A percentile compares a stretch with the other conserved stretches of the same genome.
Evolutionary conservation across 441 rosid genomes (phyloP).

Genomic region (Euphorbia celastroides): DNA sequence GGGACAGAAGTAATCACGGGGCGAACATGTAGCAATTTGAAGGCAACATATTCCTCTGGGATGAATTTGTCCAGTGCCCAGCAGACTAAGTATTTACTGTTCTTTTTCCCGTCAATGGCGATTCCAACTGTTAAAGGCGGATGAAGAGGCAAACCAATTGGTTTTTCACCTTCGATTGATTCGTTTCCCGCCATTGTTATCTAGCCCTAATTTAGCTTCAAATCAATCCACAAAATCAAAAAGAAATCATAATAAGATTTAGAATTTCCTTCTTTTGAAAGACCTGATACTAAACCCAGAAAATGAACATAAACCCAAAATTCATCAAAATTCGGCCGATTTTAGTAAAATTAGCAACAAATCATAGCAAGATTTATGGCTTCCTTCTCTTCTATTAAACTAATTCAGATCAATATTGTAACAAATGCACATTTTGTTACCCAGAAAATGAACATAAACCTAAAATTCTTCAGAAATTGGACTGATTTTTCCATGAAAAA

Average conservation of each 20-base stretch:
- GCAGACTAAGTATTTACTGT: slow-evolving; percentile 50
- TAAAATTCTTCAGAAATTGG: too few relatives aligned
- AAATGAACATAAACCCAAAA: too few relatives aligned
- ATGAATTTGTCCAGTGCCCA: slow-evolving; percentile 80
- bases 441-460: too few relatives aligned
- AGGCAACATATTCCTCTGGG: slow-evolving; percentile 37
- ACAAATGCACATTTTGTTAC: too few relatives aligned
- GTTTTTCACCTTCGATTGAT: slow-evolving; percentile 24
- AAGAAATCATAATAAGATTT: background rate
- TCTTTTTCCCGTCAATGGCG: slow-evolving; percentile 58
- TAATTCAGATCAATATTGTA: too few relatives aligned
- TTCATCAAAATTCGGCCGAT: too few relatives aligned
- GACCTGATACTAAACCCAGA: too few relatives aligned
- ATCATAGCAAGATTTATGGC: too few relatives aligned
- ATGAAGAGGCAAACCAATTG: slow-evolving; percentile 30
- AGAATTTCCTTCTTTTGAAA: background rate
- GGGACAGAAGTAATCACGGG: slow-evolving; percentile 57
- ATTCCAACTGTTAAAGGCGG: slow-evolving; percentile 37
- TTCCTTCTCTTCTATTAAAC: too few relatives aligned
- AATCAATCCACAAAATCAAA: background rate
- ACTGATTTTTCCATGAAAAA: too few relatives aligned
- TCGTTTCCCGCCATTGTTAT: slow-evolving; percentile 35
- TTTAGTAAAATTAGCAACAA: too few relatives aligned
- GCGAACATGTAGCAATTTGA: slow-evolving; percentile 66
- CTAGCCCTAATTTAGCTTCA: background rate